Conservation (phyloP, 441 rosid species). For the Croton setiger region DNA sequence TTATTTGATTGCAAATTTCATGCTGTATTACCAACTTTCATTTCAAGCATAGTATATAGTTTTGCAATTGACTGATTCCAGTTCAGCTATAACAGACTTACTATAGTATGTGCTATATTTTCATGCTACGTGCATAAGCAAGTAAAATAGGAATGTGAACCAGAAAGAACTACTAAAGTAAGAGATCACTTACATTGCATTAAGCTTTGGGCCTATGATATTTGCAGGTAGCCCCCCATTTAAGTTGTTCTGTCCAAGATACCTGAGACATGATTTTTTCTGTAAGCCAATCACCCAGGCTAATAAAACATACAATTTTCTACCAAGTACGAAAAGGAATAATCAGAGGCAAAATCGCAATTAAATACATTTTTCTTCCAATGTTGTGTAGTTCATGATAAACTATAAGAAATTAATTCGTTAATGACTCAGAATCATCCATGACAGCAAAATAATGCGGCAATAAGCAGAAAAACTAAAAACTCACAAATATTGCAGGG, state of each 20-base stretch:
- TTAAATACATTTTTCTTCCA: background rate
- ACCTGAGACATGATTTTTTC: constrained; percentile 28
- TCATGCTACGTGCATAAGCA: background rate
- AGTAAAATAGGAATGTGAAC: background rate
- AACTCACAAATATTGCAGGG: constrained; percentile 38
- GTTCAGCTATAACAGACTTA: background rate
- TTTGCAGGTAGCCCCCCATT: constrained; percentile 42
- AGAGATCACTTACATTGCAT: constrained; percentile 39
- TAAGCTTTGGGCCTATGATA: constrained; percentile 32
- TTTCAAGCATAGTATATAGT: background rate
- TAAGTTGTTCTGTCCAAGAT: constrained; percentile 50
- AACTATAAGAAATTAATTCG: background rate
- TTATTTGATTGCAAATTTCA: background rate
- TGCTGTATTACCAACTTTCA: background rate
- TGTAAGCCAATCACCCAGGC: constrained; percentile 14
- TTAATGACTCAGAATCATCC: background rate
- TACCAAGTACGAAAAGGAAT: background rate
- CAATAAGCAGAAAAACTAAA: background rate
- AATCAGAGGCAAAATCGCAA: background rate
- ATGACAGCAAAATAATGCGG: background rate
- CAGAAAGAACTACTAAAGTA: background rate
- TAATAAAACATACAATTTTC: background rate
- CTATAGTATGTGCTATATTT: background rate
- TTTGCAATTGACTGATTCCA: background rate
- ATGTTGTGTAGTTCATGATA: background rate